These are phyloP conservation scores for Monosporascus sp. DNA, from an alignment of 2,329 filamentous ascomycete genomes.

Conservation along the genomic window DNA sequence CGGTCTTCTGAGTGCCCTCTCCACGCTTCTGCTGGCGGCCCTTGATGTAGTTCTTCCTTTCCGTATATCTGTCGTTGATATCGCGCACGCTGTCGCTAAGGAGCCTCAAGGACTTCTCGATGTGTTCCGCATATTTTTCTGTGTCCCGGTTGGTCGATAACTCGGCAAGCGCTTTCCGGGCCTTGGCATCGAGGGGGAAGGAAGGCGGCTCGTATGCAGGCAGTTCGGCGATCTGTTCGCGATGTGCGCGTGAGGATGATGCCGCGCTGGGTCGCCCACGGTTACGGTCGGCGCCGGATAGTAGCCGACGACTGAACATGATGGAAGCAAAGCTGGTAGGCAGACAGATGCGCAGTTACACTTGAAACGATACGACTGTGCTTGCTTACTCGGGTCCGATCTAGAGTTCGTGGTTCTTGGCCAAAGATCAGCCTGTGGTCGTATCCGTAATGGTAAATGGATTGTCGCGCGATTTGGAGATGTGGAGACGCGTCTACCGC, in stretches of 20 bases:
- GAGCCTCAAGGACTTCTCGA: slow-evolving; percentile 38
- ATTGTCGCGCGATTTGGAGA: background rate
- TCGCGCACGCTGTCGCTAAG: slow-evolving; percentile 42
- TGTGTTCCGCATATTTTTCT: slow-evolving; percentile 40
- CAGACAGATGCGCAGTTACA: too few relatives aligned
- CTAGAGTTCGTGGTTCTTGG: too few relatives aligned
- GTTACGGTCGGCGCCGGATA: slow-evolving; percentile 11
- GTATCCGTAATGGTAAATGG: background rate
- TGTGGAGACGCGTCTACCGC: background rate
- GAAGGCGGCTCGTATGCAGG: slow-evolving; percentile 47
- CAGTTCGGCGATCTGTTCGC: slow-evolving; percentile 25
- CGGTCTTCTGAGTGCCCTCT: slow-evolving; percentile 27
- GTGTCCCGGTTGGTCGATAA: slow-evolving; percentile 38
- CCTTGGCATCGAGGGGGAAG: slow-evolving; percentile 37
- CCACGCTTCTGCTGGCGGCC: slow-evolving; percentile 33
- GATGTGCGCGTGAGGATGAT: slow-evolving; percentile 5
- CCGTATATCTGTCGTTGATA: slow-evolving; percentile 42
- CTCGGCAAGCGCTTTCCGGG: slow-evolving; percentile 36
- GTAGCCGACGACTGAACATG: slow-evolving; percentile 18
- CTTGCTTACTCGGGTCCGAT: too few relatives aligned
- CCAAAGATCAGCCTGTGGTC: too few relatives aligned
- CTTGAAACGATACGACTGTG: background rate
- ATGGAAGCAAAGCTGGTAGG: background rate
- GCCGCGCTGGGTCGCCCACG: slow-evolving; percentile 7
- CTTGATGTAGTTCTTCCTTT: slow-evolving; percentile 29